Conservation (phyloP, 192 early-diverging fungal species). For the Linnemannia exigua region DNA sequence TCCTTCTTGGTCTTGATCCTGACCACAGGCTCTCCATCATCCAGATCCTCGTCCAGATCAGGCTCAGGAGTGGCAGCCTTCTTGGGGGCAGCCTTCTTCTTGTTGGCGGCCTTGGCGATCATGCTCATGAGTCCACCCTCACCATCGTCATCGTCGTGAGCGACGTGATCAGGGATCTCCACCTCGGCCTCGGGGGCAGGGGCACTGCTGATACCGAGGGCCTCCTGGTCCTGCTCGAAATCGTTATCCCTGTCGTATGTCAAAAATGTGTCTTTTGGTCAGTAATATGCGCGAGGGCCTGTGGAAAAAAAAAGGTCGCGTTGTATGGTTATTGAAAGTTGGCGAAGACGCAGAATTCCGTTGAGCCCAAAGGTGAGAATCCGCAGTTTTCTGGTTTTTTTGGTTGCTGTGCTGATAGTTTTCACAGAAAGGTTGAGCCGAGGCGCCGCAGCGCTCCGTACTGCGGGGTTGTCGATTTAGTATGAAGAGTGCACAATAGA, state of each 20-base stretch:
- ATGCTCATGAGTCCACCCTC: slow-evolving; percentile 78
- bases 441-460: not conserved
- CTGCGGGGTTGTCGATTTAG: not conserved
- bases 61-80: slow-evolving; percentile 56
- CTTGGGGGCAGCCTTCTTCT: slow-evolving; percentile 60
- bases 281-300: not conserved
- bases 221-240: slow-evolving; percentile 65
- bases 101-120: slow-evolving; percentile 61
- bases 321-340: not conserved
- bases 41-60: slow-evolving; percentile 55
- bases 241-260: slow-evolving; percentile 62
- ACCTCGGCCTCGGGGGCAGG: slow-evolving; percentile 31
- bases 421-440: not conserved
- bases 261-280: not conserved
- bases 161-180: slow-evolving; percentile 33
- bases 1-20: slow-evolving; percentile 89
- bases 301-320: not conserved
- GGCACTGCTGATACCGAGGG: slow-evolving; percentile 42
- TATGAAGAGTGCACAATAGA: not conserved
- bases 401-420: not conserved
- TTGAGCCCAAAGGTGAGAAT: not conserved
- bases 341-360: not conserved
- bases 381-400: not conserved
- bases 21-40: slow-evolving; percentile 56
- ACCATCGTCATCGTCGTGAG: slow-evolving; percentile 70